phyloP scores from a whole-genome alignment of 2,329 filamentous ascomycete genomes.

The Knufia fluminis region DNA sequence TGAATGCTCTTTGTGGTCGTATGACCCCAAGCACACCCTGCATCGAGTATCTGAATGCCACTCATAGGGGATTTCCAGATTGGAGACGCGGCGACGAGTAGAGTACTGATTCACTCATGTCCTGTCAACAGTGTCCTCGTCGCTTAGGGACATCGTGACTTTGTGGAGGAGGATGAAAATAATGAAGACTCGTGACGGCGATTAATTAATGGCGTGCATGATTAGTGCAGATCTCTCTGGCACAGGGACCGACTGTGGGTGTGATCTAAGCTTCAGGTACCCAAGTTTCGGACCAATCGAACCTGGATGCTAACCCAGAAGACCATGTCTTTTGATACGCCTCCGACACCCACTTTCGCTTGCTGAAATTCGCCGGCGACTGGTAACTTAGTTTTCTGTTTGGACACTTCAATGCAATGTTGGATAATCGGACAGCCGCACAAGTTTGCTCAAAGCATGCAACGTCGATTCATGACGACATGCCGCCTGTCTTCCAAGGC shows the following conservation, averaged over 20 bases:
- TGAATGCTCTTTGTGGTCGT: too few relatives aligned
- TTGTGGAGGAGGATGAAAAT: too few relatives aligned
- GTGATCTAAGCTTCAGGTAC: background rate
- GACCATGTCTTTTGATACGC: background rate
- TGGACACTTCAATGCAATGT: background rate
- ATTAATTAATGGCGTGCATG: background rate
- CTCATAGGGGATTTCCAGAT: too few relatives aligned
- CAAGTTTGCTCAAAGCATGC: background rate
- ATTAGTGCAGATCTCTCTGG: background rate
- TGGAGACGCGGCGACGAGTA: too few relatives aligned
- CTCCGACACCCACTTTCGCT: conserved; percentile 5
- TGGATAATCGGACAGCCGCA: background rate
- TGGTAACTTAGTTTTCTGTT: too few relatives aligned
- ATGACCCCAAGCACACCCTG: too few relatives aligned
- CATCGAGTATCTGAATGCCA: too few relatives aligned
- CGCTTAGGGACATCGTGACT: too few relatives aligned
- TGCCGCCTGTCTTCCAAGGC: background rate
- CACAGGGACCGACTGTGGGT: conserved; percentile 1
- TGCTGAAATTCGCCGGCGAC: background rate
- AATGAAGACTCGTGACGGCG: background rate
- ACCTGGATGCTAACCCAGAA: background rate
- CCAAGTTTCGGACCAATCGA: background rate
- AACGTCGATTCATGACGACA: too few relatives aligned
- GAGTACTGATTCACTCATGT: too few relatives aligned
- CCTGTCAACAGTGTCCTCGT: too few relatives aligned